Conservation (phyloP, 345 rosid genomes). For the Salix dunnii region DNA sequence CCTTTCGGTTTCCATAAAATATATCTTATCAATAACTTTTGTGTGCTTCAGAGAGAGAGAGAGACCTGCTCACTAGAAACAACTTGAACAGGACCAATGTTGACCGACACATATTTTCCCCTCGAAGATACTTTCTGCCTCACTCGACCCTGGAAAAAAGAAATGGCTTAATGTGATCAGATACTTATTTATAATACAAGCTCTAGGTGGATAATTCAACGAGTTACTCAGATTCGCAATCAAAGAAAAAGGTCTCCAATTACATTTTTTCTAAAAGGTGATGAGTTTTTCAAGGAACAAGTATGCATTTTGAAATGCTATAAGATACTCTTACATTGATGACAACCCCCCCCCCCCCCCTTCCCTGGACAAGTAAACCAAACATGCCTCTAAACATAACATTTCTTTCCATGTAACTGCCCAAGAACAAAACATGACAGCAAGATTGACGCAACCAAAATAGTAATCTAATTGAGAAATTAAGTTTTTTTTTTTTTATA, state of each 20-base stretch:
- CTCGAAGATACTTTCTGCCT: conserved; percentile 78
- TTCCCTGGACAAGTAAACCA: not conserved
- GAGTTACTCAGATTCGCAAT: not conserved
- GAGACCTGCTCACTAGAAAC: conserved; percentile 84
- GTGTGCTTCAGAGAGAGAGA: not conserved
- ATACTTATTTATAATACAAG: not conserved
- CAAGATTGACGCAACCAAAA: not conserved
- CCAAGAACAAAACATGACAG: not conserved
- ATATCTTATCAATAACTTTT: not conserved
- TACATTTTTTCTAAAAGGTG: not conserved
- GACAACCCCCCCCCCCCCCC: not conserved
- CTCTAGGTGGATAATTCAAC: not conserved
- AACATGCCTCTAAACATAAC: not conserved
- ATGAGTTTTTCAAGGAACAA: not conserved
- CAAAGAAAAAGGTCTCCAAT: not conserved
- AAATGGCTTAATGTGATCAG: not conserved
- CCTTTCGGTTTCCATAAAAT: not conserved
- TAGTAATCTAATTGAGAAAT: not conserved
- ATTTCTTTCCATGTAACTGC: not conserved
- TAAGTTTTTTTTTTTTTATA: not conserved
- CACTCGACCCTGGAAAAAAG: conserved; percentile 56
- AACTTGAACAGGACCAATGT: conserved; percentile 83
- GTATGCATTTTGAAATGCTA: not conserved
- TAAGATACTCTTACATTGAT: not conserved
- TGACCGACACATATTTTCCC: conserved; percentile 89